Percentiles rank a stretch among this genome's conserved stretches.
phyloP scores from a whole-genome alignment of 139 green algal genomes.

The Coelastrella sp. region DNA sequence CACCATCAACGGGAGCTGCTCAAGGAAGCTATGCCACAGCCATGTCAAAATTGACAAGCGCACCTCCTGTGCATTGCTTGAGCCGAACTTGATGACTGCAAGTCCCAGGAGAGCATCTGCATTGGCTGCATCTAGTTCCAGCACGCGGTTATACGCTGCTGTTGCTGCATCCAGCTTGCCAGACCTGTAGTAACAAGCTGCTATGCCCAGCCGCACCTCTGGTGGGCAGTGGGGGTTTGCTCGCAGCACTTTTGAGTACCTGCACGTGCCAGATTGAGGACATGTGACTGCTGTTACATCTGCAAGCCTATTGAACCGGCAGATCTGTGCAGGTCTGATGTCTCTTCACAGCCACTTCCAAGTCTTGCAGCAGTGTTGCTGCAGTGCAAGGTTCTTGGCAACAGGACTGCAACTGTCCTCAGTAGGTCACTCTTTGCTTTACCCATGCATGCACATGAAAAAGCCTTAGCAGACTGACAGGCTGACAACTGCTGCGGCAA shows the following conservation, averaged over 20 bases:
- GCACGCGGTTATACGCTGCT: slow-evolving; percentile 59
- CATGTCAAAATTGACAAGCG: background rate
- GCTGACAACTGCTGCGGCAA: no score
- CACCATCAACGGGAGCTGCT: no score
- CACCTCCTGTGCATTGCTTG: slow-evolving; percentile 61
- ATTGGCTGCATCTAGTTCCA: slow-evolving; percentile 79
- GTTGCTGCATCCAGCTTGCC: slow-evolving; percentile 57
- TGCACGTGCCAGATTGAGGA: slow-evolving; percentile 33
- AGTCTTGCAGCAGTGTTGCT: no score
- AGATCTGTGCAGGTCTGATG: no score
- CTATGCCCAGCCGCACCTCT: slow-evolving; percentile 90
- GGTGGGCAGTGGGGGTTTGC: slow-evolving; percentile 76
- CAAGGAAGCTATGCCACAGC: background rate
- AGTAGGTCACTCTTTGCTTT: no score
- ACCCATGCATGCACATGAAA: no score
- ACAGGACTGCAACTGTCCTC: no score
- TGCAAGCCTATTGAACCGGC: background rate
- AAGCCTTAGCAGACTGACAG: no score
- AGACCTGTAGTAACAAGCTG: slow-evolving; percentile 75
- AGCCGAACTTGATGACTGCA: slow-evolving; percentile 64
- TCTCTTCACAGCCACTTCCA: no score
- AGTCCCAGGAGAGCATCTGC: slow-evolving; percentile 84
- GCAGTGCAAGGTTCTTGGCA: no score
- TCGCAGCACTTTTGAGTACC: slow-evolving; percentile 75
- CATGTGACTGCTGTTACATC: background rate